A percentile compares a stretch with the other conserved stretches of the same genome.
Conservation (phyloP, 768 basidiomycete genomes). For the Mycena capillaripes region DNA sequence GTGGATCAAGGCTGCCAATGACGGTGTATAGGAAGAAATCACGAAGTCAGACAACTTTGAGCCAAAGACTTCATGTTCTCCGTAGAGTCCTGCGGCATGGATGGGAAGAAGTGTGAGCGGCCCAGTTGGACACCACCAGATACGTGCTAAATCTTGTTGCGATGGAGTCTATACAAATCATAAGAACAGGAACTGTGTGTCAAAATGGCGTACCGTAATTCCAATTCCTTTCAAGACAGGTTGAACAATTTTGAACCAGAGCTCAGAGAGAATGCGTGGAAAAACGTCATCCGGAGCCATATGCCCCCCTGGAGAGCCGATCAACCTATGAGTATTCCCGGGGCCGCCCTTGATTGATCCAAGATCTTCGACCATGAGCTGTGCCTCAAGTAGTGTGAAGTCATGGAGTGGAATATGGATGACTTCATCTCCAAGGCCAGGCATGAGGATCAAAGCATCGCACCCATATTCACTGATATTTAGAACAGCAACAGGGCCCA, state of each 20-base stretch:
- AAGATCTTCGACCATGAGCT: not conserved
- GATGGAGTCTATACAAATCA: not conserved
- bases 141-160: conserved; percentile 2
- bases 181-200: not conserved
- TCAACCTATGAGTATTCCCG: not conserved
- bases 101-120: not conserved
- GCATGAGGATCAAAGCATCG: not conserved
- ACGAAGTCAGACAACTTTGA: not conserved
- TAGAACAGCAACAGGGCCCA: not conserved
- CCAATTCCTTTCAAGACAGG: not conserved
- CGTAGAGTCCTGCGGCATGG: not conserved
- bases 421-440: not conserved
- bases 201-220: conserved; percentile 5
- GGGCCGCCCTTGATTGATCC: not conserved
- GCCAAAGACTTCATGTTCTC: not conserved
- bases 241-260: not conserved
- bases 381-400: conserved; percentile 1
- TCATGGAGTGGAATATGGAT: not conserved
- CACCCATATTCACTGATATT: not conserved
- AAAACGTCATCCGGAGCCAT: not conserved
- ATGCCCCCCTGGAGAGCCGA: not conserved
- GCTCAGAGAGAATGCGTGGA: not conserved
- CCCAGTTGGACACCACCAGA: not conserved
- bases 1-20: not conserved
- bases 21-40: not conserved